These are phyloP conservation scores for Citrus hindsii DNA, from an alignment of 345 rosid genomes.

Conservation along the genomic window DNA sequence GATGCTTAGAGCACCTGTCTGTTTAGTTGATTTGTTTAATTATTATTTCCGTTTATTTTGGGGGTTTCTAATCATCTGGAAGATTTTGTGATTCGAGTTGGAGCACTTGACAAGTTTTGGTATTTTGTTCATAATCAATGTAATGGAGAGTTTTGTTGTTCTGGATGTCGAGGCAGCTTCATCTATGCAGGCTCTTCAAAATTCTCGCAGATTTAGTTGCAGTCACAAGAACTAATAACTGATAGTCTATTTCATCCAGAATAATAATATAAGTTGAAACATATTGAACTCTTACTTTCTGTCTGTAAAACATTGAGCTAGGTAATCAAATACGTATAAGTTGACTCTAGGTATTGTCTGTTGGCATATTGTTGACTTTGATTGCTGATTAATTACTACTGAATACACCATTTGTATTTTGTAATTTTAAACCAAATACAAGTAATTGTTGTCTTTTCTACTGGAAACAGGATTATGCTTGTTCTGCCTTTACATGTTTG, in stretches of 20 bases:
- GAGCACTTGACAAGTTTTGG: neutral
- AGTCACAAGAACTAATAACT: neutral
- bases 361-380: neutral
- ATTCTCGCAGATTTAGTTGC: neutral
- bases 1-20: neutral
- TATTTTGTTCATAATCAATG: neutral
- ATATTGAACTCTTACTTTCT: neutral
- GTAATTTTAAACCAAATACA: neutral
- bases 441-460: constrained; percentile 1
- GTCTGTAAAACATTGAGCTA: neutral
- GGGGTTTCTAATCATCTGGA: neutral
- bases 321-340: neutral
- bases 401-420: neutral
- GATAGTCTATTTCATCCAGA: neutral
- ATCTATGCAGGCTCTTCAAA: neutral
- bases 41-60: neutral
- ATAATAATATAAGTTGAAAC: neutral
- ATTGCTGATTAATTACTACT: neutral
- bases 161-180: neutral
- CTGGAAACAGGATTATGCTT: constrained; percentile 61
- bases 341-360: neutral
- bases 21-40: neutral
- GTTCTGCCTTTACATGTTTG: constrained; percentile 73
- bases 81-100: neutral
- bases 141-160: neutral